Evolutionary conservation across 768 basidiomycete species (phyloP).

Genomic region (Pleurotus djamor): DNA sequence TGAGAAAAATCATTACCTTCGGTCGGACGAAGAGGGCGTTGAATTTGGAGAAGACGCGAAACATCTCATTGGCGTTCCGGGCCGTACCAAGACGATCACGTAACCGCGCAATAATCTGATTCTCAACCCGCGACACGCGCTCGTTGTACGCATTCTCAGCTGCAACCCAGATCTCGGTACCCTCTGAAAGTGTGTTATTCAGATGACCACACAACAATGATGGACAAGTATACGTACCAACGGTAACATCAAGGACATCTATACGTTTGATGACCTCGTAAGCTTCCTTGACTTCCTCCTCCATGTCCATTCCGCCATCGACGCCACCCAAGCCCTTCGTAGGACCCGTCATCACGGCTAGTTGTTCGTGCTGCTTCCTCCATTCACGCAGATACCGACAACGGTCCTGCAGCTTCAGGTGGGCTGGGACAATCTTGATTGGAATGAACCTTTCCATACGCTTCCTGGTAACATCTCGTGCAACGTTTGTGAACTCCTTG

Average conservation of each 20-base stretch:
- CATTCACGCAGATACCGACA: slow-evolving; percentile 86
- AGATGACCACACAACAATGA: no score
- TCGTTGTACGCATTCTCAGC: slow-evolving; percentile 99
- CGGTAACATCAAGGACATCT: slow-evolving; percentile 92
- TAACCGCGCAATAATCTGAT: slow-evolving; percentile 85
- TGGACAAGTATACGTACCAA: slow-evolving; percentile 51
- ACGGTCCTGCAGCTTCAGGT: slow-evolving; percentile 88
- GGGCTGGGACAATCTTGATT: slow-evolving; percentile 91
- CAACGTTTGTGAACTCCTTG: slow-evolving; percentile 91
- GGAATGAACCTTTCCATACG: slow-evolving; percentile 92
- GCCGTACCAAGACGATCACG: slow-evolving; percentile 93
- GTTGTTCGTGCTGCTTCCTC: slow-evolving; percentile 96
- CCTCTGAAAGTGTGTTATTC: slow-evolving; percentile 51
- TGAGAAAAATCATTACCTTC: slow-evolving; percentile 55
- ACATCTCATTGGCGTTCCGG: slow-evolving; percentile 99
- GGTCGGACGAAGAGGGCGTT: slow-evolving; percentile 95
- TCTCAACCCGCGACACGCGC: slow-evolving; percentile 94
- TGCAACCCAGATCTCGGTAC: slow-evolving; percentile 96
- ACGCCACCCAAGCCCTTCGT: slow-evolving; percentile 74
- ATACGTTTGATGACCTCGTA: slow-evolving; percentile 98
- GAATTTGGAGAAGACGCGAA: slow-evolving; percentile 98
- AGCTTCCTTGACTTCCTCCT: slow-evolving; percentile 93
- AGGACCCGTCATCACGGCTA: slow-evolving; percentile 78
- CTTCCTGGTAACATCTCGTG: slow-evolving; percentile 89
- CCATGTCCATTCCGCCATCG: slow-evolving; percentile 94